Percentiles rank a stretch among this genome's conserved stretches.
Conservation (phyloP, 1,284 basidiomycete genomes). For the Ustilago shanxiensis region DNA sequence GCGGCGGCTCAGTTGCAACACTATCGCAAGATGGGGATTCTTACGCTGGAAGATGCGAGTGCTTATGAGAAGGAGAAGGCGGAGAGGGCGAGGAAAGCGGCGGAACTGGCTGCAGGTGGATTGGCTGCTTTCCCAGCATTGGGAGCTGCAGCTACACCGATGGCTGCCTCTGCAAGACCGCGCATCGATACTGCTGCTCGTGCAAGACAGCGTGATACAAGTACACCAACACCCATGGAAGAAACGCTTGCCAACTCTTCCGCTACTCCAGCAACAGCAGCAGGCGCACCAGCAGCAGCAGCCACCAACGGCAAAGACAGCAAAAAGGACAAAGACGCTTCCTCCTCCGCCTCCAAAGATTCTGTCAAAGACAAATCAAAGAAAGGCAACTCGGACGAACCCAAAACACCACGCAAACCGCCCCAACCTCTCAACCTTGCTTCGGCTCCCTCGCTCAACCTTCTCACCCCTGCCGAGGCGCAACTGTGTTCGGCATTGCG, state of each 20-base stretch:
- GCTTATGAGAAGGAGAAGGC: conserved; percentile 65
- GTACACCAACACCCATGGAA: conserved; percentile 47
- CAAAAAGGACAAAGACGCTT: conserved; percentile 36
- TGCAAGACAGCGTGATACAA: conserved; percentile 55
- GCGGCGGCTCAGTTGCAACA: conserved; percentile 65
- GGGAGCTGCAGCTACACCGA: conserved; percentile 45
- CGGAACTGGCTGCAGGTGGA: conserved; percentile 63
- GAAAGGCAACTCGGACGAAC: conserved; percentile 40
- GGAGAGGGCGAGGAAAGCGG: conserved; percentile 60
- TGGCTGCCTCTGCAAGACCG: conserved; percentile 33
- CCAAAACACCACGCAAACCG: conserved; percentile 53
- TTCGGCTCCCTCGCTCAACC: conserved; percentile 59
- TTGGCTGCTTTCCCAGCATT: conserved; percentile 60
- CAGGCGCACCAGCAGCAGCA: conserved; percentile 14
- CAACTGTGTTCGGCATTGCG: conserved; percentile 64
- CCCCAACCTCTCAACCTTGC: conserved; percentile 64
- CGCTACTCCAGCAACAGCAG: conserved; percentile 14
- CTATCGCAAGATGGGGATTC: conserved; percentile 65
- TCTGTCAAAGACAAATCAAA: conserved; percentile 40
- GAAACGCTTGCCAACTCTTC: conserved; percentile 20
- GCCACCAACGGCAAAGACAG: conserved; percentile 27
- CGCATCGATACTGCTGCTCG: conserved; percentile 47
- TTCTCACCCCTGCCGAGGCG: conserved; percentile 63
- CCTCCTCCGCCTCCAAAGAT: conserved; percentile 9
- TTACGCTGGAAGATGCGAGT: conserved; percentile 63